Evolutionary conservation across 192 early-diverging fungal species (phyloP).

Genomic region (Phycomyces blakesleeanus): DNA sequence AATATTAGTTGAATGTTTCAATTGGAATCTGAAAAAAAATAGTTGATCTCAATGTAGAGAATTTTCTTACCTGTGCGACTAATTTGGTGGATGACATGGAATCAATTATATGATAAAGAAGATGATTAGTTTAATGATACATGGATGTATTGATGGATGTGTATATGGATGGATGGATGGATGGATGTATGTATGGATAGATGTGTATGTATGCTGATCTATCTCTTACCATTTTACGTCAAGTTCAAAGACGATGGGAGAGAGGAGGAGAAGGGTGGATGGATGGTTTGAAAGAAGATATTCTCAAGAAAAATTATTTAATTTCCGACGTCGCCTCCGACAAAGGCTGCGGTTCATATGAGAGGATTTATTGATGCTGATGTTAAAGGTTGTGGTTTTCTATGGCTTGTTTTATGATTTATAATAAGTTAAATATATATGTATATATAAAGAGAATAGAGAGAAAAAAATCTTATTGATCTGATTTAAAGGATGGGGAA

Average conservation of each 20-base stretch:
- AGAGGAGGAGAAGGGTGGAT: neutral
- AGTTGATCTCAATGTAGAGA: conserved; percentile 2
- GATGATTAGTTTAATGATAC: neutral
- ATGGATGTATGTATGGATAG: conserved; percentile 17
- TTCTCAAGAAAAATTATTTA: neutral
- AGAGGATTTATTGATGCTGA: neutral
- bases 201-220: neutral
- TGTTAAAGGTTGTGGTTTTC: neutral
- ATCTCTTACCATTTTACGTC: neutral
- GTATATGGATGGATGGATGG: neutral
- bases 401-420: neutral
- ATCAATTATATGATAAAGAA: neutral
- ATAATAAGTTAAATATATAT: neutral
- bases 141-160: neutral
- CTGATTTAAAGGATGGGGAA: too few species aligned
- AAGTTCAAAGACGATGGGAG: conserved; percentile 2
- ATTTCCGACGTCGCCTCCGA: too few species aligned
- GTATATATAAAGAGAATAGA: too few species aligned
- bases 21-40: too few species aligned
- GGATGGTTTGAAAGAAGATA: neutral
- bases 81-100: conserved; percentile 7
- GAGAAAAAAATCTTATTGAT: too few species aligned
- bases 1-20: too few species aligned
- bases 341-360: too few species aligned
- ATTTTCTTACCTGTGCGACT: conserved; percentile 23